Evolutionary conservation across 495 filamentous ascomycete genomes (phyloP), one percentile per base, ranked within the genome.

Genomic region (Penicillium psychrofluorescens): DNA sequence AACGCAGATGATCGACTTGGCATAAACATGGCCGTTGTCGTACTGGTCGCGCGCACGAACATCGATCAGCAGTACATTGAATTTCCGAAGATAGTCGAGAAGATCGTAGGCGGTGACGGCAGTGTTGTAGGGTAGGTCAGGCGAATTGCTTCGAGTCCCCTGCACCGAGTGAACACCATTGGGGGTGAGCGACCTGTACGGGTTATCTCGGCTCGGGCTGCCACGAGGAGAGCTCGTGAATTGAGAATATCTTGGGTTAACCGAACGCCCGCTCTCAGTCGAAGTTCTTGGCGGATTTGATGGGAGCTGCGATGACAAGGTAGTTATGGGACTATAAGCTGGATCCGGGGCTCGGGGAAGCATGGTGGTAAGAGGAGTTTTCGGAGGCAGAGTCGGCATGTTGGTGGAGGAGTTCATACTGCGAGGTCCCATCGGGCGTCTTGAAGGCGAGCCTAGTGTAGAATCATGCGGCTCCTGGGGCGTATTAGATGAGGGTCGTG

Each of bases 21-120:
- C 80, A 67, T 80, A 82, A 35, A 99, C 88, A 54, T 99, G 94
- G 1, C 92, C 92, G 32, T 77, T 68, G 50, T 96, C 89, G 57
- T 85, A 99, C 29, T 86, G 76, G 34, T 86, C 82, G 30, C 92
- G 85, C 48, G 74, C 68, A 16, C 94, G 80, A 38, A 96, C 81
- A 67, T 97, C 92, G 50, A 99, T 85, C 12, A 97, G 48, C 2
- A 99, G 65, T 4, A 95, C 70, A 32, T 74, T 78, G 43, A 77
- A 75, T 41, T 69, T 71, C 32, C 64, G 74, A 45, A 95, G 67
- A 45, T 82, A 85, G 22, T 79, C 71, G 34, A 77, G 68, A 4
- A 98, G 70, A 28, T 81, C 73, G 29, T 82, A 70, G 1, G 81
- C 78, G 4, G 74, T 77, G 11, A 97, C 78, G 31, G 72, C 71